Evolutionary conservation across 2,329 filamentous ascomycete genomes (phyloP).

Genomic region (Cytospora schulzeri): DNA sequence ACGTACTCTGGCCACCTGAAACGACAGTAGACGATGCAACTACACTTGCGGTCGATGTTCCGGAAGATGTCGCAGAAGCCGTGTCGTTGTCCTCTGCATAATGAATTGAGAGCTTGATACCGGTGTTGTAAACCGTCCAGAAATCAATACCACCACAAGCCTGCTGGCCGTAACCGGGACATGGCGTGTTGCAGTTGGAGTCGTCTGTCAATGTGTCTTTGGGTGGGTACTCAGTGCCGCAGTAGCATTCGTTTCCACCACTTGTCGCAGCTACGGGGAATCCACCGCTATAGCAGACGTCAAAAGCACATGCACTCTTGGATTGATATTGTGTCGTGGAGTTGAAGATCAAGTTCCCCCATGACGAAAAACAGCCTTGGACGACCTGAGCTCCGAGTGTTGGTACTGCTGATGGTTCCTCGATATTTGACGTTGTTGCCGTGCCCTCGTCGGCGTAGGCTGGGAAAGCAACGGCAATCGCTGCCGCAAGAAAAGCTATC

Average conservation of each 20-base stretch:
- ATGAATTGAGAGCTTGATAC: constrained; percentile 45
- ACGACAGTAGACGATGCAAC: constrained; percentile 25
- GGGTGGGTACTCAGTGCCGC: constrained; percentile 70
- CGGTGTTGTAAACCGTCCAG: constrained; percentile 55
- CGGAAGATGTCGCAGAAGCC: constrained; percentile 40
- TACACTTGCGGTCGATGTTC: constrained; percentile 13
- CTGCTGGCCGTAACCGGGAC: constrained; percentile 62
- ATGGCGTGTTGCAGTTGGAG: constrained; percentile 64
- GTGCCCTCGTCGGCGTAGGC: constrained; percentile 12
- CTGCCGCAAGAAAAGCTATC: constrained; percentile 20
- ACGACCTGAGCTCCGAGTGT: constrained; percentile 42
- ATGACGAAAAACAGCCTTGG: constrained; percentile 54
- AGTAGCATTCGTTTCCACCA: constrained; percentile 67
- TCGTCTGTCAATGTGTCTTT: constrained; percentile 55
- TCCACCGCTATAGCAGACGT: constrained; percentile 45
- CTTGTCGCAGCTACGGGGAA: constrained; percentile 64
- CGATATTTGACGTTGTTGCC: constrained; percentile 32
- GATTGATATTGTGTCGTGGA: constrained; percentile 38
- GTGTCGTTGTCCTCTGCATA: constrained; percentile 34
- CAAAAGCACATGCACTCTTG: constrained; percentile 46
- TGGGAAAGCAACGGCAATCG: constrained; percentile 16
- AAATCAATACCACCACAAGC: constrained; percentile 63
- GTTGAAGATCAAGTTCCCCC: constrained; percentile 42
- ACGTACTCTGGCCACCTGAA: constrained; percentile 23
- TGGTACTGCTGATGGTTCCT: constrained; percentile 44